Base-by-base conservation (phyloP, 2,329 filamentous ascomycete genomes). In the Penicillium psychrosexuale region DNA sequence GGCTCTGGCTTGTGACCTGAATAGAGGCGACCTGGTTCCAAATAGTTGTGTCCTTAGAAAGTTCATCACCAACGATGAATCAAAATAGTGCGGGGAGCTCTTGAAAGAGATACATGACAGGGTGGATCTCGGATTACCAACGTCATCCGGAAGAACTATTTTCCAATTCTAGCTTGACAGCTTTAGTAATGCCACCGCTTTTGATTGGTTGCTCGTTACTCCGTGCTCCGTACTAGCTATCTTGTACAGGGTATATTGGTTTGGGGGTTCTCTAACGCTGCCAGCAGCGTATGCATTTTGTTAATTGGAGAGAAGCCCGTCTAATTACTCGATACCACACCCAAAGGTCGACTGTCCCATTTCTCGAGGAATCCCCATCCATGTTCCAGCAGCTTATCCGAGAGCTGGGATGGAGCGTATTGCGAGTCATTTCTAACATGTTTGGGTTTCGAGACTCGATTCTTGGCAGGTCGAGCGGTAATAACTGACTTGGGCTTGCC, bases 261-360 rank as follows among this genome's bases (percentile, higher is more conserved):
- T 22, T 22, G 33, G 5, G 5, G 13, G 43, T 33, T 33, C 43
- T 53, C 34, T 12, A 22, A 27, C 55, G 57, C 62, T 59, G 61
- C 62, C 62, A 61, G 62, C 62, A 65, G 62, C 59, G 61, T 47
- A 33, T 8, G 15, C 13, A 31, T 52, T 40, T 37, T 49, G 8
- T 22, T 34, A 27, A 34, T 50, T 57, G 50, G 5, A 51, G 42
- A 11, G 17, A 40, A 8, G 3, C 13, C 15, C 13, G 1, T 39
- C 53, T 65, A 71, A 27, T 39, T 51, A 47, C 44, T 51, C 3
- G 57, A 53, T 13, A 64, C 61, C n/a, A 71, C 57, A 3, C 72
- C 72, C 50, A 74, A 59, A 17, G 72, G 66, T 37, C 70, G 67
- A 56, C 62, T 70, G 39, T 66, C 68, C 67, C 69, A 70, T 22